phyloP scores from a whole-genome alignment of 2,329 filamentous ascomycete species.

The Penicillium sp. region DNA sequence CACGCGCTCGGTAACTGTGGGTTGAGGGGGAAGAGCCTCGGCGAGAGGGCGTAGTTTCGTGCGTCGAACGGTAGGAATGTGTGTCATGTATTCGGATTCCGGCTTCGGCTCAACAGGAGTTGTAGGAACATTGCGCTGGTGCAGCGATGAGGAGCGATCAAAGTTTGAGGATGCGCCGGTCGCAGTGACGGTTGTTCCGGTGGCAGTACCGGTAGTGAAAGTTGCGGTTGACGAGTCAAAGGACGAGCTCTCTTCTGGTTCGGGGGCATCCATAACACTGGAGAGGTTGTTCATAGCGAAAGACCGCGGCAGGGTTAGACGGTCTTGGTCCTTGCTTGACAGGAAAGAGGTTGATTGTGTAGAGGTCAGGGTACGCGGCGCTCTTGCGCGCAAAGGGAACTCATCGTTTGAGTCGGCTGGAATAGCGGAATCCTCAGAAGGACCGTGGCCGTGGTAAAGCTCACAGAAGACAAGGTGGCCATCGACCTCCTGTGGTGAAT shows the following conservation, averaged over 20 bases:
- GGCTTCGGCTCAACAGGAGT: slow-evolving; percentile 32
- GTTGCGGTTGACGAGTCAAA: slow-evolving; percentile 39
- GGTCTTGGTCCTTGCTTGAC: slow-evolving; percentile 26
- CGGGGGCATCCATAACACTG: slow-evolving; percentile 23
- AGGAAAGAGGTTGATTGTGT: slow-evolving; percentile 39
- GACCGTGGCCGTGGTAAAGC: slow-evolving; percentile 65
- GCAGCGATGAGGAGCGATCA: slow-evolving; percentile 18
- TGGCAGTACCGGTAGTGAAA: slow-evolving; percentile 44
- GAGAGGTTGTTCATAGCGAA: slow-evolving; percentile 41
- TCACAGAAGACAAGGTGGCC: slow-evolving; percentile 72
- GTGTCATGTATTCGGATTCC: slow-evolving; percentile 51
- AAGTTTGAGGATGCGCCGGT: background rate
- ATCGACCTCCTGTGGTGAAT: slow-evolving; percentile 70
- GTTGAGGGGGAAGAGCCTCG: slow-evolving; percentile 69
- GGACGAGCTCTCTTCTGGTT: slow-evolving; percentile 32
- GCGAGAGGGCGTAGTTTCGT: slow-evolving; percentile 67
- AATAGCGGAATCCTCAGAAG: slow-evolving; percentile 64
- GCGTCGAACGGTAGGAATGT: slow-evolving; percentile 66
- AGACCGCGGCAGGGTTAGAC: slow-evolving; percentile 41
- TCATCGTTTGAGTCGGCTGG: slow-evolving; percentile 46
- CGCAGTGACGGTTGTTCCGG: slow-evolving; percentile 20
- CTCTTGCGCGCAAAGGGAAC: slow-evolving; percentile 26
- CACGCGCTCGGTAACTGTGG: slow-evolving; percentile 63
- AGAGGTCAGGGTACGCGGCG: slow-evolving; percentile 35
- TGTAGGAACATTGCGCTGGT: slow-evolving; percentile 28